A percentile compares a stretch with the other conserved stretches of the same genome.
Evolutionary conservation across 768 basidiomycete species (phyloP).

Genomic region (Nevesoporus exiguus): DNA sequence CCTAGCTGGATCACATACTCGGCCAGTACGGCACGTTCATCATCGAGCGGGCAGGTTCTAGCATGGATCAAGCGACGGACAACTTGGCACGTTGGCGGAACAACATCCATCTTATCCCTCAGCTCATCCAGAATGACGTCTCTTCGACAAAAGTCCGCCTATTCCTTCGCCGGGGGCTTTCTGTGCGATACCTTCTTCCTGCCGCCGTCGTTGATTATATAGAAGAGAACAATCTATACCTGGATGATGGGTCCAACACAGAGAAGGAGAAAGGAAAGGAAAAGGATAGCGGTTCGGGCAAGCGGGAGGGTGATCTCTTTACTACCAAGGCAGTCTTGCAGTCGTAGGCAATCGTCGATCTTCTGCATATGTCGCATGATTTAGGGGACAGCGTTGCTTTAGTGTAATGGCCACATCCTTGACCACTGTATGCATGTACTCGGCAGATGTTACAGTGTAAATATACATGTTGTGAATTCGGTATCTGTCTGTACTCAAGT

Average conservation of each 20-base stretch:
- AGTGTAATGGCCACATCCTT: background rate
- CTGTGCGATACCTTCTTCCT: slow-evolving; percentile 87
- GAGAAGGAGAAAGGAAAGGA: slow-evolving; percentile 41
- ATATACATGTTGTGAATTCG: no score
- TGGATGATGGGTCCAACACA: slow-evolving; percentile 48
- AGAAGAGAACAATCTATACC: slow-evolving; percentile 74
- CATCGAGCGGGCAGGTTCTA: slow-evolving; percentile 91
- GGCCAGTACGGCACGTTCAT: slow-evolving; percentile 94
- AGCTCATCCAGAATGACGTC: slow-evolving; percentile 96
- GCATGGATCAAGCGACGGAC: slow-evolving; percentile 80
- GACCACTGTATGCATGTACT: background rate
- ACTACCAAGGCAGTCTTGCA: slow-evolving; percentile 10
- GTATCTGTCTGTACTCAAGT: no score
- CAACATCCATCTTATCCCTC: slow-evolving; percentile 89
- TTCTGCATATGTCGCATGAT: background rate
- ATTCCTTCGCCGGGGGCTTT: slow-evolving; percentile 75
- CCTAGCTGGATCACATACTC: slow-evolving; percentile 92
- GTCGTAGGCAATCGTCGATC: background rate
- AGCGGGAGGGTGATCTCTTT: slow-evolving; percentile 24
- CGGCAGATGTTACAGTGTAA: background rate
- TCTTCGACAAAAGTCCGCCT: slow-evolving; percentile 90
- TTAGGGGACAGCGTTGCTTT: background rate
- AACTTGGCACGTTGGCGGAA: slow-evolving; percentile 70
- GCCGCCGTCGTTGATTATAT: slow-evolving; percentile 93
- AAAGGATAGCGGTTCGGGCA: slow-evolving; percentile 29